Conservation (phyloP, 2,329 filamentous ascomycete genomes). For the Zarea fungicola region DNA sequence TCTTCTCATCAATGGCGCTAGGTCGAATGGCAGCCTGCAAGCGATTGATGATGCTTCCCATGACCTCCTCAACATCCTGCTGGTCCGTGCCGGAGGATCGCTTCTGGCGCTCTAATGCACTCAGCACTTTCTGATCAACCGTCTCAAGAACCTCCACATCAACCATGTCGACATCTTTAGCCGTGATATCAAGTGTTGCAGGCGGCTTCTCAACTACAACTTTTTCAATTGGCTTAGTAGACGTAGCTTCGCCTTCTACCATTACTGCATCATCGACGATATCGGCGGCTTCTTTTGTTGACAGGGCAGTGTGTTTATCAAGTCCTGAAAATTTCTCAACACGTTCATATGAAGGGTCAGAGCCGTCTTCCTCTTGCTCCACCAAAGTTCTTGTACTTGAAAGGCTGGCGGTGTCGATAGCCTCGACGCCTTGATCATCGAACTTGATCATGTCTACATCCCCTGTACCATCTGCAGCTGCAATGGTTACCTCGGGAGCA, state of each 20-base stretch:
- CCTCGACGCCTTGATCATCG: conserved; percentile 25
- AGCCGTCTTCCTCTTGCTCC: conserved; percentile 34
- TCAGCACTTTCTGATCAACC: conserved; percentile 42
- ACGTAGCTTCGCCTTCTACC: conserved; percentile 12
- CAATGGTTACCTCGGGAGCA: conserved; percentile 32
- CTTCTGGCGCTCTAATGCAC: conserved; percentile 41
- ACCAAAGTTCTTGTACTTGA: conserved; percentile 50
- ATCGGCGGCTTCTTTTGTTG: background rate
- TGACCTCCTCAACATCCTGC: conserved; percentile 94
- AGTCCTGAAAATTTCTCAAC: conserved; percentile 20
- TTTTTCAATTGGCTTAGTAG: background rate
- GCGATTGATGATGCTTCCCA: conserved; percentile 85
- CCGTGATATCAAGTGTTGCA: background rate
- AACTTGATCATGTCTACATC: conserved; percentile 32
- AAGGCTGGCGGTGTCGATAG: conserved; percentile 38
- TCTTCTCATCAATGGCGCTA: conserved; percentile 51
- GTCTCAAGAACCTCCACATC: conserved; percentile 29
- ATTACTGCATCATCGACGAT: conserved; percentile 20
- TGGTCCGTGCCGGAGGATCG: conserved; percentile 58
- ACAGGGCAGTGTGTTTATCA: conserved; percentile 18
- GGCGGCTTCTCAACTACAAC: background rate
- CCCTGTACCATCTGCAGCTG: conserved; percentile 17
- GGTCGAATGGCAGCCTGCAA: conserved; percentile 83
- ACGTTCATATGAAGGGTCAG: conserved; percentile 32
- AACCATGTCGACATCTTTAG: conserved; percentile 25